Percentiles rank a stretch among this genome's conserved stretches.
These are phyloP conservation scores for Oryza meyeriana DNA, from an alignment of 176 grass and related monocot species.

Conservation along the genomic window DNA sequence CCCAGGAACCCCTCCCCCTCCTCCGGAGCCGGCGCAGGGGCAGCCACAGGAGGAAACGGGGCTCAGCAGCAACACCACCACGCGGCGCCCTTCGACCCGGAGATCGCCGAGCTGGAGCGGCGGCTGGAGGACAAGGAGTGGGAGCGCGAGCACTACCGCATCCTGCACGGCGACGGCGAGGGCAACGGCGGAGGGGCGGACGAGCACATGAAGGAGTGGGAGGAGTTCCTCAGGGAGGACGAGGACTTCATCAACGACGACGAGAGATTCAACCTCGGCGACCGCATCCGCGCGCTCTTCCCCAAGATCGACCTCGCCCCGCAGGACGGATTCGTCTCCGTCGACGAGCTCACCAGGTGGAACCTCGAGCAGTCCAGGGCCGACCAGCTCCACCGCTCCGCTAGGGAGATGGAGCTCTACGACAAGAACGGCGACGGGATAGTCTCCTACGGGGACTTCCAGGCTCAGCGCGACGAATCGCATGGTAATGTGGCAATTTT, in stretches of 20 bases:
- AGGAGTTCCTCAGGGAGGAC: conserved; percentile 70
- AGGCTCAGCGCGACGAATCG: conserved; percentile 8
- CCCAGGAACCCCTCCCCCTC: conserved; percentile 20
- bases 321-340: conserved; percentile 60
- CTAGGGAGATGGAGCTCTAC: conserved; percentile 79
- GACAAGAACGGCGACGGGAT: conserved; percentile 69
- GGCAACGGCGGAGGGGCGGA: conserved; percentile 13
- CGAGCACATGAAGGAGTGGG: conserved; percentile 71
- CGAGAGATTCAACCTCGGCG: conserved; percentile 64
- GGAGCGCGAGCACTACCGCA: conserved; percentile 70
- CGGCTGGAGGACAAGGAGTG: conserved; percentile 75
- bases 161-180: conserved; percentile 32
- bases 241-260: conserved; percentile 74
- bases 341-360: conserved; percentile 67
- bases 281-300: conserved; percentile 66
- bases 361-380: conserved; percentile 62
- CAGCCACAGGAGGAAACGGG: neutral
- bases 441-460: conserved; percentile 57
- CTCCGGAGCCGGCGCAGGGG: neutral
- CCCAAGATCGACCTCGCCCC: conserved; percentile 68
- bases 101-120: conserved; percentile 68
- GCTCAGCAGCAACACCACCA: conserved; percentile 24
- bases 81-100: conserved; percentile 58
- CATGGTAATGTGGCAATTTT: conserved; percentile 24
- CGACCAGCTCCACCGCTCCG: conserved; percentile 56